These are phyloP conservation scores for Geotrichum fermentans DNA, from an alignment of 1,139 yeast genomes.

Conservation along the genomic window DNA sequence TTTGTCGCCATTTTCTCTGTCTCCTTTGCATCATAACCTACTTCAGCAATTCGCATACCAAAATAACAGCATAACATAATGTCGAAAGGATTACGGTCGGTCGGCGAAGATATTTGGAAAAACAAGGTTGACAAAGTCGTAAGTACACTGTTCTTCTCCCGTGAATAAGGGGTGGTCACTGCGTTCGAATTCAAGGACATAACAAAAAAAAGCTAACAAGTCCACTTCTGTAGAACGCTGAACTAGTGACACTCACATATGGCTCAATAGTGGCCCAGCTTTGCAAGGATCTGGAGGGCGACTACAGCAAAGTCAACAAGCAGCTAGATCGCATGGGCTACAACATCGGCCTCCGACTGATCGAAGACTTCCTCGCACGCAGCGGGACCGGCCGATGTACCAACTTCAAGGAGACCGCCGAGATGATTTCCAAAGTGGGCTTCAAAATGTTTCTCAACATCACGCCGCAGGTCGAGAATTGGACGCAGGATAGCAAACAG, in stretches of 20 bases:
- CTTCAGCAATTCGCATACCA: too few relatives aligned
- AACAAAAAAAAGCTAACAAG: too few relatives aligned
- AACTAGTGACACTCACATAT: conserved; percentile 83
- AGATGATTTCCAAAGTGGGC: conserved; percentile 77
- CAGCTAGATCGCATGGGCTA: conserved; percentile 93
- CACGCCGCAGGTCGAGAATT: conserved; percentile 68
- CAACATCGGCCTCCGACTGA: conserved; percentile 83
- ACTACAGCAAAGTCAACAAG: conserved; percentile 71
- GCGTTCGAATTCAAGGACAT: too few relatives aligned
- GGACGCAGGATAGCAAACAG: conserved; percentile 71
- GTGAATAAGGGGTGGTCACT: neutral
- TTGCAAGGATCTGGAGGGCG: conserved; percentile 73
- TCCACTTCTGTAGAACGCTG: conserved; percentile 70
- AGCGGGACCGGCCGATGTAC: conserved; percentile 80
- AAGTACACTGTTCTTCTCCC: conserved; percentile 40
- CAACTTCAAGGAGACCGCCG: conserved; percentile 80
- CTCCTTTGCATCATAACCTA: too few relatives aligned
- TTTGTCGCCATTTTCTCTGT: too few relatives aligned
- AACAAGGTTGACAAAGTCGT: conserved; percentile 80
- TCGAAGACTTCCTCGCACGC: conserved; percentile 88
- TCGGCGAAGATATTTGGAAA: conserved; percentile 93
- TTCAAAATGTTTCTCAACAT: conserved; percentile 84
- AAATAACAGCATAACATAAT: conserved; percentile 29
- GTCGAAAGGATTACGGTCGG: conserved; percentile 51
- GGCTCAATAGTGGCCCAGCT: conserved; percentile 94